Percentiles rank a stretch among this genome's conserved stretches.
phyloP scores from a whole-genome alignment of 1,139 yeast species.

The Tardiomyces depauwii region DNA sequence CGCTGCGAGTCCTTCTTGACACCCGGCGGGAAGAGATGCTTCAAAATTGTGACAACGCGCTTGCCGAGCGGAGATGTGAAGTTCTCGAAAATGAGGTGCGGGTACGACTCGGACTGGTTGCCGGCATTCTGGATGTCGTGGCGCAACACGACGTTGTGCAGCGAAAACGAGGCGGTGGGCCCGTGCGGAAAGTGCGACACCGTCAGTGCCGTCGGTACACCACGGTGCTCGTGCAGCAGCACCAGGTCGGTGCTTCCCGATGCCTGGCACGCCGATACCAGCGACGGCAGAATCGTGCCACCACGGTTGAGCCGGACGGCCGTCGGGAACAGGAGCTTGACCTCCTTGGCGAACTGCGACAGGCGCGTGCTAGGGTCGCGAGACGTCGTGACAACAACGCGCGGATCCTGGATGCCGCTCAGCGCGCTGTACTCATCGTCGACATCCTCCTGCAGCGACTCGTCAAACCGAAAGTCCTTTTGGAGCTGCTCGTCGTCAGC shows the following conservation, averaged over 20 bases:
- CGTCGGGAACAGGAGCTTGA: conserved; percentile 81
- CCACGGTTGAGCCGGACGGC: conserved; percentile 88
- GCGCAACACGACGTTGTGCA: conserved; percentile 88
- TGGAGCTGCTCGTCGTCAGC: conserved; percentile 81
- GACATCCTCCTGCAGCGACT: conserved; percentile 37
- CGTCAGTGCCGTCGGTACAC: conserved; percentile 92
- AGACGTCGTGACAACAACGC: conserved; percentile 84
- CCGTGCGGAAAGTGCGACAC: conserved; percentile 97
- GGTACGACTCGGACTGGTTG: conserved; percentile 82
- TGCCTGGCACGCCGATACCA: conserved; percentile 74
- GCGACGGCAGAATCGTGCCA: conserved; percentile 72
- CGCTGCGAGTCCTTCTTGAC: conserved; percentile 80
- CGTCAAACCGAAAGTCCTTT: conserved; percentile 76
- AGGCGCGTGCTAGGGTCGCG: conserved; percentile 81
- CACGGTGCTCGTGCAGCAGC: conserved; percentile 90
- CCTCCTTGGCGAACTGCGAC: conserved; percentile 86
- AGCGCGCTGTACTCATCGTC: conserved; percentile 78
- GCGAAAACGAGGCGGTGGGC: conserved; percentile 87
- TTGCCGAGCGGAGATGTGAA: conserved; percentile 77
- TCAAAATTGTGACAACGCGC: conserved; percentile 67
- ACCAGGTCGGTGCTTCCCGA: conserved; percentile 73
- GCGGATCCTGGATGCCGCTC: conserved; percentile 88
- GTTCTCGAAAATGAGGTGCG: conserved; percentile 88
- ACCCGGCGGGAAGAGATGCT: conserved; percentile 95
- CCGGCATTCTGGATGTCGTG: conserved; percentile 87